phyloP scores from a whole-genome alignment of 257 asterid genomes.

The Fraxinus pennsylvanica region DNA sequence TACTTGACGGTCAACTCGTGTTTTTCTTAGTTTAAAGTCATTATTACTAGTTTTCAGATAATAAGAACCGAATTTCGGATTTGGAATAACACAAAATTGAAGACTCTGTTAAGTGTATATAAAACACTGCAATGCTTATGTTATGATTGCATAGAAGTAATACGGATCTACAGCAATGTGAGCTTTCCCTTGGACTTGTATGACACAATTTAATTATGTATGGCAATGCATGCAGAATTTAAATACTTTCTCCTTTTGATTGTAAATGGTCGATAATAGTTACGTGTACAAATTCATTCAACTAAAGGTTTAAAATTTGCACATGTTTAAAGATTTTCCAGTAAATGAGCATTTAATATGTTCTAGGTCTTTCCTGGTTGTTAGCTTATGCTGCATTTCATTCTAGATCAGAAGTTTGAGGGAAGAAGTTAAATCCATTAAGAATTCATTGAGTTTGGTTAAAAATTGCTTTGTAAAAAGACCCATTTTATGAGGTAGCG shows the following conservation, averaged over 20 bases:
- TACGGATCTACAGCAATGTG: not conserved
- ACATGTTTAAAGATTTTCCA: not conserved
- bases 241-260: not conserved
- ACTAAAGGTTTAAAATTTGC: not conserved
- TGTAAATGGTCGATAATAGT: not conserved
- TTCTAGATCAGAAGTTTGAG: not conserved
- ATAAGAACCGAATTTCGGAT: not conserved
- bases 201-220: not conserved
- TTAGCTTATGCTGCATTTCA: not conserved
- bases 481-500: not conserved
- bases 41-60: not conserved
- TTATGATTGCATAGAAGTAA: conserved; percentile 10
- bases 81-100: not conserved
- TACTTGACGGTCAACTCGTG: not conserved
- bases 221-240: not conserved
- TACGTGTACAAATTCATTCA: not conserved
- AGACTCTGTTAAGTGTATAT: not conserved
- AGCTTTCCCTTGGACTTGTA: not conserved
- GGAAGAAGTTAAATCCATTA: not conserved
- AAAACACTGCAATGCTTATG: not conserved
- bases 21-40: not conserved
- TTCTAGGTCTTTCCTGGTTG: not conserved
- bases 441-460: not conserved
- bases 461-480: not conserved
- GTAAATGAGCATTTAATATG: not conserved